phyloP scores from a whole-genome alignment of 805 yeast genomes.

The Yueomyces sinensis region DNA sequence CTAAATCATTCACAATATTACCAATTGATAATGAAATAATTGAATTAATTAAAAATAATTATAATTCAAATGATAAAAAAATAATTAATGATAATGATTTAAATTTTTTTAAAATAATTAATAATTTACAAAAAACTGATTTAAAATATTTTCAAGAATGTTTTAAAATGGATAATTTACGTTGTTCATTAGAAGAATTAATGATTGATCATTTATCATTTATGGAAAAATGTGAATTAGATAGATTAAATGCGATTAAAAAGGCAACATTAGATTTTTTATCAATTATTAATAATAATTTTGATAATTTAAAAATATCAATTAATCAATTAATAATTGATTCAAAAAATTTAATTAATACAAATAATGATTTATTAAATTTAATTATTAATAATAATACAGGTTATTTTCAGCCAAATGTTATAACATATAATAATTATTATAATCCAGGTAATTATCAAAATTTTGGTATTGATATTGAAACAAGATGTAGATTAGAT shows the following conservation, averaged over 20 bases:
- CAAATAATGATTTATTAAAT: constrained; percentile 52
- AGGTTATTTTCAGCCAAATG: constrained; percentile 64
- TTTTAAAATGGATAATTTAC: constrained; percentile 42
- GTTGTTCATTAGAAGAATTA: constrained; percentile 65
- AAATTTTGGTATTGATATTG: constrained; percentile 70
- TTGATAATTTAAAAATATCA: constrained; percentile 41
- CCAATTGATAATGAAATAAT: neutral
- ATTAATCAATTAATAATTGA: constrained; percentile 50
- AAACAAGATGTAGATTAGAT: constrained; percentile 57
- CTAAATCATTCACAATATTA: neutral
- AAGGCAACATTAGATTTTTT: constrained; percentile 63
- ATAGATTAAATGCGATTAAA: constrained; percentile 63
- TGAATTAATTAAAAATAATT: neutral
- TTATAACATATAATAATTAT: constrained; percentile 65
- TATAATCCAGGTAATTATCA: constrained; percentile 55
- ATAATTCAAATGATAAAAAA: neutral
- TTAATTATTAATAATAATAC: constrained; percentile 56
- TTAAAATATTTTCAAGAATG: constrained; percentile 40
- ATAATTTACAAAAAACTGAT: constrained; percentile 50
- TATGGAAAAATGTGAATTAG: constrained; percentile 74
- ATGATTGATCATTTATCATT: constrained; percentile 59
- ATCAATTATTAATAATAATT: constrained; percentile 48
- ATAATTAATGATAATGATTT: constrained; percentile 25
- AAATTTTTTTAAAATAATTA: constrained; percentile 35
- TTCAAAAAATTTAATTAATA: constrained; percentile 60